Evolutionary conservation across 31 red algal genomes (phyloP).

Genomic region (Odonthalia washingtoniensis): DNA sequence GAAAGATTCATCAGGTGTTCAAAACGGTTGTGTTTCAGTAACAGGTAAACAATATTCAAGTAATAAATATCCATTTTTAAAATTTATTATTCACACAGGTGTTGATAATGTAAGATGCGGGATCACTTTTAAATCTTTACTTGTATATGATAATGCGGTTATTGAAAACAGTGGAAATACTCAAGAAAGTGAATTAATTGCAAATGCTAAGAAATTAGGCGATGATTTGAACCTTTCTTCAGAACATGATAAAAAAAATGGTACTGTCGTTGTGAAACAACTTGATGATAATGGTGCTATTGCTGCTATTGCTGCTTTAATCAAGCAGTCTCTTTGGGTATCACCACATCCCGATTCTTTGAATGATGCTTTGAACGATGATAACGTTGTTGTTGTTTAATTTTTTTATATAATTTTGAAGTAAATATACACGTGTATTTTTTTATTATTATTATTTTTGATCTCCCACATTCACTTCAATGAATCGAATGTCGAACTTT

Average conservation of each 20-base stretch:
- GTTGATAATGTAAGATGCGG: slow-evolving; percentile 48
- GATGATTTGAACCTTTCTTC: slow-evolving; percentile 35
- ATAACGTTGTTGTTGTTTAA: background rate
- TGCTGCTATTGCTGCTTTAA: slow-evolving; percentile 44
- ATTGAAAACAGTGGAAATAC: background rate
- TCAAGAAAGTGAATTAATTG: slow-evolving; percentile 40
- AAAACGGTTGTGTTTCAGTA: too few relatives aligned
- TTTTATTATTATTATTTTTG: too few relatives aligned
- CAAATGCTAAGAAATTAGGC: slow-evolving; percentile 38
- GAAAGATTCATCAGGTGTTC: too few relatives aligned
- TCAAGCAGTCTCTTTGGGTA: slow-evolving; percentile 49
- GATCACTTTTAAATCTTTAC: slow-evolving; percentile 52
- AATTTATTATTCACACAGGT: slow-evolving; percentile 59
- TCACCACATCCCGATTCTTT: background rate
- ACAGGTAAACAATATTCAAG: too few relatives aligned
- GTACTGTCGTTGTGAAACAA: slow-evolving; percentile 51
- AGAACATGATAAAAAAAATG: slow-evolving; percentile 31
- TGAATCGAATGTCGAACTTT: too few relatives aligned
- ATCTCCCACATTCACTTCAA: too few relatives aligned
- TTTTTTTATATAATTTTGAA: too few relatives aligned
- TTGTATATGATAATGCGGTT: slow-evolving; percentile 38
- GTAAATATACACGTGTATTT: too few relatives aligned
- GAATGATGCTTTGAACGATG: background rate
- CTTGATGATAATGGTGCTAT: background rate
- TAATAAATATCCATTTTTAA: too few relatives aligned